Base-by-base conservation (phyloP, 192 early-diverging fungal species). In the Entophlyctis luteolus region DNA sequence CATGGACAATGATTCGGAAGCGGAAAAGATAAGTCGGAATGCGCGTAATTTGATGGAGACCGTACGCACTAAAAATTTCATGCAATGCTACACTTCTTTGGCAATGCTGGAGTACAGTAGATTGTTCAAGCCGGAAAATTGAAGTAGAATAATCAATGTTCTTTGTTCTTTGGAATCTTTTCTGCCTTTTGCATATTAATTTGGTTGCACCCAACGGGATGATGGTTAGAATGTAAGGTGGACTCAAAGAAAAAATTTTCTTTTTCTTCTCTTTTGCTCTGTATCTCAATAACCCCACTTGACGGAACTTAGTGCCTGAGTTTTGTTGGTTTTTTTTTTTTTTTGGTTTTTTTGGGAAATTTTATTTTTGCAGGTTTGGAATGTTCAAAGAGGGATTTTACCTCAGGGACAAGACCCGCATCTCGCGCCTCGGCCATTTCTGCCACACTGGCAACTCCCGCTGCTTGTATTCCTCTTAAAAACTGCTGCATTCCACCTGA, bases 391-490 rank as follows among this genome's bases (percentile, higher is more conserved):
- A 2, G 16, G 14, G 18, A 28, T 35, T 36, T 46, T 36, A 62
- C 59, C 59, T 62, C 59, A 46, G 59, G 59, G 8, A 62, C 59
- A n/a, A 14, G 22, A 1, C 59, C 59, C 16, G 47, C 28, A 25
- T 62, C 59, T 47, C 28, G 39, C 59, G 59, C 59, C 2, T n/a
- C 59, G 2, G 22, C n/a, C 59, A 62, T 62, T 16, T 62, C 59
- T 2, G 10, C 59, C 6, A 14, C 20, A 38, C 38, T 62, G 23
- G 42, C 42, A 2, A 62, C 59, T 20, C 59, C 59, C 2, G 16
- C 55, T n/a, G 16, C 59, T 29, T 62, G 16, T 8, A 62, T 47
- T n/a, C 38, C 59, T 0, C 29, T 4, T 28, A 62, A 47, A 62
- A 62, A 62, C 42, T 58, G 31, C 29, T 36, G 25, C 16, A 35